phyloP scores from a whole-genome alignment of 257 asterid species.

The Solanum tacnaense region DNA sequence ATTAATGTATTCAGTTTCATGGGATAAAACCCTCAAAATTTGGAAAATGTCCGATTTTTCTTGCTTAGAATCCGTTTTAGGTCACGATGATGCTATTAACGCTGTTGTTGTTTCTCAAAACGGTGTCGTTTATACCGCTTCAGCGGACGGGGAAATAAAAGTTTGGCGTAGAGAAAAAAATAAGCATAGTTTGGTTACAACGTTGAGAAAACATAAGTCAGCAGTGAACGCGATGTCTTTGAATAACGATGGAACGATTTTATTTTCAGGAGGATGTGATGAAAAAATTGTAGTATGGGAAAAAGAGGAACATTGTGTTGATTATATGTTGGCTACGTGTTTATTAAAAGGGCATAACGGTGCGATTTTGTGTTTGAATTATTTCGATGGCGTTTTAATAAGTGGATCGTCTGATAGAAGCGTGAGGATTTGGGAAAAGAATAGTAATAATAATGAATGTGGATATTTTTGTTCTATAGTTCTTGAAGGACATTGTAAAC shows the following conservation, averaged over 20 bases:
- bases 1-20: slow-evolving; percentile 74
- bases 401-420: slow-evolving; percentile 68
- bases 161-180: slow-evolving; percentile 41
- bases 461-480: slow-evolving; percentile 28
- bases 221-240: slow-evolving; percentile 55
- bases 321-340: slow-evolving; percentile 25
- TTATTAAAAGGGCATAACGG: slow-evolving; percentile 56
- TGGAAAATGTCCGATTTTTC: slow-evolving; percentile 76
- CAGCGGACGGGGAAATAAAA: slow-evolving; percentile 76
- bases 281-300: slow-evolving; percentile 67
- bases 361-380: slow-evolving; percentile 59
- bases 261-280: slow-evolving; percentile 78
- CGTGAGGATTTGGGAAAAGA: slow-evolving; percentile 55
- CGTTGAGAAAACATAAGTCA: slow-evolving; percentile 55
- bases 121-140: slow-evolving; percentile 55
- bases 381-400: slow-evolving; percentile 36
- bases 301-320: neutral
- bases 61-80: slow-evolving; percentile 75
- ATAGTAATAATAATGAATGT: slow-evolving; percentile 45
- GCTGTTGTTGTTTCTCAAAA: slow-evolving; percentile 23
- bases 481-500: slow-evolving; percentile 65
- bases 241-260: slow-evolving; percentile 28
- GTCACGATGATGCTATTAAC: slow-evolving; percentile 79
- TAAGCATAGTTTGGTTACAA: slow-evolving; percentile 32
- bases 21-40: slow-evolving; percentile 80